Base-by-base conservation (phyloP, 140 eudicot genomes). In the Flaveria floridana region DNA sequence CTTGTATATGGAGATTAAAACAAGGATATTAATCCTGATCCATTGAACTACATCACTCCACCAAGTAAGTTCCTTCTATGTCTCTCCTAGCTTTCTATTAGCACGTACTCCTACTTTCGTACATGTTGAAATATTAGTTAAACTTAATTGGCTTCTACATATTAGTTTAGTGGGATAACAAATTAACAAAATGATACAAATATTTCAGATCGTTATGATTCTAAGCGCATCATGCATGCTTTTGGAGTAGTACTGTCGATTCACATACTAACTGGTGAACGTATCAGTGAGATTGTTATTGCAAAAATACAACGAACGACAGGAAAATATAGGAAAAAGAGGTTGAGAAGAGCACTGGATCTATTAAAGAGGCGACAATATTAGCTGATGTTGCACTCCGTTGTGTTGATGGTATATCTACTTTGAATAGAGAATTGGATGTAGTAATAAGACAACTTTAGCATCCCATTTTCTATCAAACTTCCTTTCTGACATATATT, bases 221-320 rank as follows among this genome's bases (percentile, higher is more conserved):
- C 20, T 14, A 25, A 34, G 47, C 15, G 48, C 23, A 64, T 30
- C 21, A 30, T 64, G 6, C 47, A n/a, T 34, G 9, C 70, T 14
- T 64, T 64, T 34, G 70, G 70, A 34, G 48, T 30, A 15, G 42
- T 64, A 23, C 25, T 23, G 18, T 34, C 34, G 50, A 14, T 64
- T 15, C 48, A 64, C 11, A 34, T 64, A 64, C 44, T 64, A 64
- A 64, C 70, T 0, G 48, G 70, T 30, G 70, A 64, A 64, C 48
- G 25, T 34, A 6, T 12, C n/a, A 15, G 70, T n/a, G 3, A 30
- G 7, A 59, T 23, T 4, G n/a, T 2, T 59, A 59, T 59, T 23
- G 65, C 37, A 2, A 59, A 59, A 20, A n/a, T 59, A 21, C 39
- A 16, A 30, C 18, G 1, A 64, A 30, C 5, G 2, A 13, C 2